Evolutionary conservation across 2,329 filamentous ascomycete species (phyloP), one percentile per base, ranked within the genome.

Genomic region (Talaromyces sp.): DNA sequence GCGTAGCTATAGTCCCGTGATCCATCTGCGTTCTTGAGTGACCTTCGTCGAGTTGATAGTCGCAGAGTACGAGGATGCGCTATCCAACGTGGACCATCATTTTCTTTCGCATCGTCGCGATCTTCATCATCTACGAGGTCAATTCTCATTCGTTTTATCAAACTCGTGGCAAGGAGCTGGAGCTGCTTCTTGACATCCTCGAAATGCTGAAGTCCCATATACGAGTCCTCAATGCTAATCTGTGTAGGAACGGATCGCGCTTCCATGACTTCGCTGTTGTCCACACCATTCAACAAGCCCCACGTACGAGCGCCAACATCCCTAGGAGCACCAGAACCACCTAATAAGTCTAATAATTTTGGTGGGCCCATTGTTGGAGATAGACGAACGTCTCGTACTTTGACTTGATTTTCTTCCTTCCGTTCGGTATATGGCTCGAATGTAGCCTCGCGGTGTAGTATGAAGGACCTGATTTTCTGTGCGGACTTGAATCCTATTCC

Each of bases 151-250:
- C 93, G 85, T 37, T 86, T 85, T 13, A 97, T 76, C 10, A 98
- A 81, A 68, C 90, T 92, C 13, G 80, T 82, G 0, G 90, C 83
- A 2, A 97, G 80, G 66, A 85, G 83, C n/a, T 81, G 77, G 47
- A 97, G 81, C 76, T 96, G 89, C 67, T 85, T 86, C 48, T 81
- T 78, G 35, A 96, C 87, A 65, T 88, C 84, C 0, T 85, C 76
- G 60, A 89, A 74, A 0, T 83, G 87, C 69, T 90, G 85, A 1
- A 97, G 81, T 0, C 88, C 87, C 27, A 86, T 84, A 75, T 96
- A 98, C 16, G 92, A 95, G 77, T 98, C 93, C 74, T 98, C 94
- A 68, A 98, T 95, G 75, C 92, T 95, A 74, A 98, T 96, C 76
- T 97, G 93, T 1, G 87, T 88, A 0, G 94, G 94, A 1, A 96